Conservation (phyloP, 768 basidiomycete species). For the Phlegmacium glaucopus region DNA sequence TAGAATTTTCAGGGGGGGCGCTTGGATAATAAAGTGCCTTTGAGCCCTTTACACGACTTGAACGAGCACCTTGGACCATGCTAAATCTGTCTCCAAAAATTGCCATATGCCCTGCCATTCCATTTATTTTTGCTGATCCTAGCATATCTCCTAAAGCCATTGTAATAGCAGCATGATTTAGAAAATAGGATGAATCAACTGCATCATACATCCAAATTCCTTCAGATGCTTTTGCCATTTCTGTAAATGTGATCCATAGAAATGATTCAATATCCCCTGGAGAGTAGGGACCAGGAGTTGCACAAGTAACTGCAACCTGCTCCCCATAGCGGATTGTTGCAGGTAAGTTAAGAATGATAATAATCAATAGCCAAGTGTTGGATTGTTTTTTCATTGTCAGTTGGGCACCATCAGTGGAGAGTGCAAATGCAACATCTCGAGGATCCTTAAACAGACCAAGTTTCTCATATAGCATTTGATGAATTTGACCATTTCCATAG, state of each 20-base stretch:
- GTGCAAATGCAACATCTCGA: conserved; percentile 19
- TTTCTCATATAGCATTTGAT: conserved; percentile 13
- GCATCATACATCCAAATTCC: conserved; percentile 24
- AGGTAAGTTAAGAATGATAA: conserved; percentile 21
- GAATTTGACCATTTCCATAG: conserved; percentile 16
- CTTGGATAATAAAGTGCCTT: conserved; percentile 21
- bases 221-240: conserved; percentile 15
- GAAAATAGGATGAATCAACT: conserved; percentile 16
- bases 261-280: conserved; percentile 23
- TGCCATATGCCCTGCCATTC: conserved; percentile 20
- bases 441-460: conserved; percentile 16
- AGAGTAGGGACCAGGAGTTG: conserved; percentile 20
- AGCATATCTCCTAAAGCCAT: conserved; percentile 27
- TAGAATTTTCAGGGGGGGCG: conserved; percentile 15
- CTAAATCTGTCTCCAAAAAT: conserved; percentile 24
- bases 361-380: conserved; percentile 21
- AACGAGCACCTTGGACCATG: background rate
- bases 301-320: conserved; percentile 15
- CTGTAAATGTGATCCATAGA: conserved; percentile 14
- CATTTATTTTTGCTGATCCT: conserved; percentile 26
- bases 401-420: conserved; percentile 26
- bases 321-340: conserved; percentile 13
- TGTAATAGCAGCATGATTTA: background rate
- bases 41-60: background rate
- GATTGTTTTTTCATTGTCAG: conserved; percentile 29